Evolutionary conservation across 176 grass and related monocot genomes (phyloP).

Genomic region (Chrysopogon serrulatus): DNA sequence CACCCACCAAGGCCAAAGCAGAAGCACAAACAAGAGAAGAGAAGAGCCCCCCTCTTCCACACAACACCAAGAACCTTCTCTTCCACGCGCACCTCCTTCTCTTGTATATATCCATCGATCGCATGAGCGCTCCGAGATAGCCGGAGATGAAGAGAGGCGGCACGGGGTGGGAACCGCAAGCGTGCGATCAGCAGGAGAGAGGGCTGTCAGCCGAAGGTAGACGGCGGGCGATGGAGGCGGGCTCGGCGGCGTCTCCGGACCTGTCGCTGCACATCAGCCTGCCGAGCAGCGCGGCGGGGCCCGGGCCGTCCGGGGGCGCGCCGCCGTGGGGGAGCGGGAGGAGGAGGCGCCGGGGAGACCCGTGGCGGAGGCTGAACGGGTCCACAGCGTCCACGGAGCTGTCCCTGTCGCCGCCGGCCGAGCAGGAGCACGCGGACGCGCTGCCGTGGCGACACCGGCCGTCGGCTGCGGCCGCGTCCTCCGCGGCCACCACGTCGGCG

Average conservation of each 20-base stretch:
- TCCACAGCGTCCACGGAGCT: constrained; percentile 66
- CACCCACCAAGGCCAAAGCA: constrained; percentile 42
- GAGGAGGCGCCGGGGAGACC: neutral
- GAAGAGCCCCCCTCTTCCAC: neutral
- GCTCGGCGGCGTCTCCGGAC: constrained; percentile 64
- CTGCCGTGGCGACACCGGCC: constrained; percentile 43
- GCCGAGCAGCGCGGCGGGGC: constrained; percentile 27
- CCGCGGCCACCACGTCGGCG: constrained; percentile 26
- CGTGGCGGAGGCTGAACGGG: constrained; percentile 43
- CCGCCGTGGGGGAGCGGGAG: neutral
- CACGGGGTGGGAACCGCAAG: neutral
- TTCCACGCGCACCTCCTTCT: neutral
- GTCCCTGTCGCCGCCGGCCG: constrained; percentile 63
- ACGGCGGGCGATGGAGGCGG: constrained; percentile 54
- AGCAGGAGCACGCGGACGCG: constrained; percentile 23
- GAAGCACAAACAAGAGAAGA: constrained; percentile 23
- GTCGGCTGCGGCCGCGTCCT: neutral
- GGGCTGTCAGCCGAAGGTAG: neutral
- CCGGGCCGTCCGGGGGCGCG: constrained; percentile 15
- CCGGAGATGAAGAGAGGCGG: neutral
- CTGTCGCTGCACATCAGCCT: constrained; percentile 93
- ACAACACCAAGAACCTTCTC: constrained; percentile 32
- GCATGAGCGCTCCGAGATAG: constrained; percentile 6
- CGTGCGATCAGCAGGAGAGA: constrained; percentile 3
- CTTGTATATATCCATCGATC: constrained; percentile 3